Percentiles rank a stretch among this genome's conserved stretches.
Conservation (phyloP, 2,329 filamentous ascomycete genomes). For the Zymoseptoria ardabiliae region DNA sequence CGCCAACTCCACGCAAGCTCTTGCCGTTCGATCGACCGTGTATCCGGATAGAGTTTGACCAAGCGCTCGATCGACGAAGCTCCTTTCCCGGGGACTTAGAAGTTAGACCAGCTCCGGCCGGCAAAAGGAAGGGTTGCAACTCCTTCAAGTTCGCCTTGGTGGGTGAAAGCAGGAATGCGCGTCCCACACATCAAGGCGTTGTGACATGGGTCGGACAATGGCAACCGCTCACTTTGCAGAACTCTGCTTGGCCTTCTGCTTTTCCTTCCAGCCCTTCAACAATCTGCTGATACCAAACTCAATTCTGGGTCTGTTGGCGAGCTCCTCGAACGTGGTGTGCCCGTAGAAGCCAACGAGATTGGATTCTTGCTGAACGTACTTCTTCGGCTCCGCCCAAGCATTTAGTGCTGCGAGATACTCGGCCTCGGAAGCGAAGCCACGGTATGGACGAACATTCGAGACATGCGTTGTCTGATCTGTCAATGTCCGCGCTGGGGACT, state of each 20-base stretch:
- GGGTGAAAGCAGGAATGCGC: not conserved
- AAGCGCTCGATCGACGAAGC: not conserved
- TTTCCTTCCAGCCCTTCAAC: conserved; percentile 18
- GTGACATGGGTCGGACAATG: not conserved
- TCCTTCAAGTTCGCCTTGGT: not conserved
- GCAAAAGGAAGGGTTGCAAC: not conserved
- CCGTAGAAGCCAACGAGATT: conserved; percentile 25
- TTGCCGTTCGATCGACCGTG: not conserved
- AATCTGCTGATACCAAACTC: conserved; percentile 19
- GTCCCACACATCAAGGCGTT: not conserved
- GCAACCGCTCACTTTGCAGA: not conserved
- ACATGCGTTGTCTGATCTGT: not conserved
- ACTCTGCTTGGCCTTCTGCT: conserved; percentile 7
- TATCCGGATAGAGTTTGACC: not conserved
- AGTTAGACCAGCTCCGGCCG: no score
- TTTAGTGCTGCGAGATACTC: conserved; percentile 24
- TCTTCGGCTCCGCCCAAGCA: conserved; percentile 26
- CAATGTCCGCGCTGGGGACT: conserved; percentile 4
- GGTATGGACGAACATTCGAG: conserved; percentile 11
- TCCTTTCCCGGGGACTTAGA: not conserved
- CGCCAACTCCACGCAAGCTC: not conserved
- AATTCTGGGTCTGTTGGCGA: conserved; percentile 15
- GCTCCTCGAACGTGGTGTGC: conserved; percentile 22
- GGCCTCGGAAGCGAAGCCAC: conserved; percentile 24
- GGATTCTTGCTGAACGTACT: conserved; percentile 20